phyloP scores from a whole-genome alignment of 1,139 yeast species.

The Groenewaldozyma sp. region DNA sequence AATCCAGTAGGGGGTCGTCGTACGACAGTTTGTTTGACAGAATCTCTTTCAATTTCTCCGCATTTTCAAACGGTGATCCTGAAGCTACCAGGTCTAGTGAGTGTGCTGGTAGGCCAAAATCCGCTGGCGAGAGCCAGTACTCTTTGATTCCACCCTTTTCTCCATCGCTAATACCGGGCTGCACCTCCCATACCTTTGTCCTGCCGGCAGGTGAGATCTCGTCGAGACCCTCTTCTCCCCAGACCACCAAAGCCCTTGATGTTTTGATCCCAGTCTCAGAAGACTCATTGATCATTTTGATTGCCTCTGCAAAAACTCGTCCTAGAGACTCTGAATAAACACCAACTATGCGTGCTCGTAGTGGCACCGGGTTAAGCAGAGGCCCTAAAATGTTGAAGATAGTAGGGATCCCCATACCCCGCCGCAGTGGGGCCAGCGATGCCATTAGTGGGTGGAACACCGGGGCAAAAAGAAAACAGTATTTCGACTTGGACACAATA shows the following conservation, averaged over 20 bases:
- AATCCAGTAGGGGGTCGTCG: conserved; percentile 66
- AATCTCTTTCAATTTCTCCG: conserved; percentile 48
- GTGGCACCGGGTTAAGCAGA: conserved; percentile 79
- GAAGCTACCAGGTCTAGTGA: conserved; percentile 58
- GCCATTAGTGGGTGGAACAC: conserved; percentile 94
- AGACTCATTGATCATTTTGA: conserved; percentile 43
- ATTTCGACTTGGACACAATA: conserved; percentile 46
- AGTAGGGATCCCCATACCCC: conserved; percentile 77
- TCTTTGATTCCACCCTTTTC: conserved; percentile 27
- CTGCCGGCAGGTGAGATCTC: conserved; percentile 85
- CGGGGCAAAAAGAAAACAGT: conserved; percentile 84
- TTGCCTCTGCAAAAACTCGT: conserved; percentile 74
- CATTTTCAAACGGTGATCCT: conserved; percentile 84
- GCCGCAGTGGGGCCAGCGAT: conserved; percentile 66
- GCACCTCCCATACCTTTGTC: conserved; percentile 68
- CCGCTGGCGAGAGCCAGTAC: conserved; percentile 41
- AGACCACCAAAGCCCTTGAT: conserved; percentile 70
- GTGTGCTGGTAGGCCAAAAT: conserved; percentile 73
- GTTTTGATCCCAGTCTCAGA: conserved; percentile 34
- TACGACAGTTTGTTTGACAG: conserved; percentile 44
- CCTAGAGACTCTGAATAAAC: conserved; percentile 78
- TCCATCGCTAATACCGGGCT: conserved; percentile 3
- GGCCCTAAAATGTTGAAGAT: conserved; percentile 93
- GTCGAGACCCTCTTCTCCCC: conserved; percentile 84
- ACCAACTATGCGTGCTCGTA: conserved; percentile 76